These are phyloP conservation scores for Paracoccidioides brasiliensis DNA, from an alignment of 2,329 filamentous ascomycete genomes.

Conservation along the genomic window DNA sequence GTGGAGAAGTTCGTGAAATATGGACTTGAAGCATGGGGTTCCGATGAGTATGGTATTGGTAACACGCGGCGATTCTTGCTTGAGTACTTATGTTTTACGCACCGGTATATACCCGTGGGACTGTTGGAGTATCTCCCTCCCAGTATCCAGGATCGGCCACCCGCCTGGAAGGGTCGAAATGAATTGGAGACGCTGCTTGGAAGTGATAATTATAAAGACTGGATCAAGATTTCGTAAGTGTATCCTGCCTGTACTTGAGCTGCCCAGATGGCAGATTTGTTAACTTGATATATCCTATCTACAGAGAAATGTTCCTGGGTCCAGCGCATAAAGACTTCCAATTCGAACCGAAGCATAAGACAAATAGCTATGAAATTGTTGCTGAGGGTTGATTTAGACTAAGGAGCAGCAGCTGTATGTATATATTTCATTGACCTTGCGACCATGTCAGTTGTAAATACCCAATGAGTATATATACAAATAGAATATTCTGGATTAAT, in stretches of 20 bases:
- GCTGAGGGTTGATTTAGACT: constrained; percentile 33
- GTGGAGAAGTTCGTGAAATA: constrained; percentile 83
- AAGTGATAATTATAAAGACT: constrained; percentile 87
- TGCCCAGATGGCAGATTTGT: not conserved
- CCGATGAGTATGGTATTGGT: constrained; percentile 85
- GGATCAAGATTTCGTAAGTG: constrained; percentile 92
- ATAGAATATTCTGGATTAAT: not conserved
- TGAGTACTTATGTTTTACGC: constrained; percentile 89
- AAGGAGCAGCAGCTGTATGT: not conserved
- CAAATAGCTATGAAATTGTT: constrained; percentile 72
- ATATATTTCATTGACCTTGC: not conserved
- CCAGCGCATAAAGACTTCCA: constrained; percentile 80
- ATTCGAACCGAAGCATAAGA: constrained; percentile 97
- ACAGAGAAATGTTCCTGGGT: constrained; percentile 92
- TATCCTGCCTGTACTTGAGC: constrained; percentile 2
- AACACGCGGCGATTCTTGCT: constrained; percentile 84
- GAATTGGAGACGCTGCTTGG: constrained; percentile 89
- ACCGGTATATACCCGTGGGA: constrained; percentile 82
- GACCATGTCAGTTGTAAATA: not conserved
- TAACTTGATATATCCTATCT: not conserved
- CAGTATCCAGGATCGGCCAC: constrained; percentile 76
- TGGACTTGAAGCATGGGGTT: constrained; percentile 88
- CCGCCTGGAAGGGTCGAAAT: constrained; percentile 67
- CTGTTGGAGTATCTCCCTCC: constrained; percentile 80
- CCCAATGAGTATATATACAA: not conserved